Percentiles rank a stretch among this genome's conserved stretches.
Evolutionary conservation across 345 rosid genomes (phyloP).

Genomic region (Eucalyptus dawsonii): DNA sequence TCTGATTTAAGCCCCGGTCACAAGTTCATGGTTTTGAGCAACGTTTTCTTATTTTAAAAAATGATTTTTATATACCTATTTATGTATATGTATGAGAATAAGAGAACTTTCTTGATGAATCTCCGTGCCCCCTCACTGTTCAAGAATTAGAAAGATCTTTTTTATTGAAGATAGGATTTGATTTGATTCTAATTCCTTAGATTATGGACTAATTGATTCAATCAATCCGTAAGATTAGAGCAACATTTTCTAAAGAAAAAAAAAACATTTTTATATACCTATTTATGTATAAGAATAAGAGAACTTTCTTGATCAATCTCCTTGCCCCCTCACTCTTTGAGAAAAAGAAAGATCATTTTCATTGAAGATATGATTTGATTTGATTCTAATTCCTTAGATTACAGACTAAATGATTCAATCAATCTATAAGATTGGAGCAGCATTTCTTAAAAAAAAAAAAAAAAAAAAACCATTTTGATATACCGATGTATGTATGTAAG

Average conservation of each 20-base stretch:
- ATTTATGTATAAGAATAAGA: background rate
- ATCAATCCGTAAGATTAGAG: background rate
- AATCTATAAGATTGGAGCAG: background rate
- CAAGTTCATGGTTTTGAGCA: background rate
- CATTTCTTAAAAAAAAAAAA: rapidly evolving
- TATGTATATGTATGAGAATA: background rate
- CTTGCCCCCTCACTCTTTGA: background rate
- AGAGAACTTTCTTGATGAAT: background rate
- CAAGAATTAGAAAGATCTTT: background rate
- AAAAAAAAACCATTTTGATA: background rate
- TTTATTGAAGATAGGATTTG: background rate
- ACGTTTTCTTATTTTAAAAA: background rate
- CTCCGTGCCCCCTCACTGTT: background rate
- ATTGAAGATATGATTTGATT: background rate
- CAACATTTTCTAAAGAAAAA: background rate
- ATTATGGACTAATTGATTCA: background rate
- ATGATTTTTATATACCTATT: background rate
- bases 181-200: background rate
- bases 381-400: background rate
- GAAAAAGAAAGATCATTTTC: background rate
- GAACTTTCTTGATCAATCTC: background rate
- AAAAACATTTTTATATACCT: background rate
- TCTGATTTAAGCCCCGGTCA: background rate
- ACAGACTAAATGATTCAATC: background rate
- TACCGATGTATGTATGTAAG: no score